Evolutionary conservation across 805 yeast species (phyloP).

Genomic region (Starmerella riodocensis): DNA sequence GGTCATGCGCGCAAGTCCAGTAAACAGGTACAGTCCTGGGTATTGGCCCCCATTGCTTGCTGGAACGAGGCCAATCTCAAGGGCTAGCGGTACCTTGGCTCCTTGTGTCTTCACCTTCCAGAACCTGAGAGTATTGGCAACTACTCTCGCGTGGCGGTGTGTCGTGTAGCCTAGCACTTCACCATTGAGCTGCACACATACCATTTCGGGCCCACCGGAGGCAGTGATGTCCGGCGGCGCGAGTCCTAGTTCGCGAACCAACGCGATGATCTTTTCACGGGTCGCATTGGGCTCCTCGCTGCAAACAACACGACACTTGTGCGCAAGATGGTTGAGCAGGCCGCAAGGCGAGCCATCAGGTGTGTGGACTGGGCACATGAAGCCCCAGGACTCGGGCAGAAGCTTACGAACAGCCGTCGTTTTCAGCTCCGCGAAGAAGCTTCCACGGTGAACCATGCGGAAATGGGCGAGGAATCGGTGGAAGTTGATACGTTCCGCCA

Average conservation of each 20-base stretch:
- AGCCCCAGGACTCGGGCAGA: constrained; percentile 98
- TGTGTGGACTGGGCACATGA: constrained; percentile 96
- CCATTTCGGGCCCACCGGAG: constrained; percentile 75
- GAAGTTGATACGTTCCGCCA: constrained; percentile 95
- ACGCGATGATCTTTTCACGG: constrained; percentile 24
- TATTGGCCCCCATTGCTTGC: constrained; percentile 94
- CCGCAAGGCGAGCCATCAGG: constrained; percentile 99
- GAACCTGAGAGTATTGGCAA: constrained; percentile 79
- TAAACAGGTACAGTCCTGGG: constrained; percentile 86
- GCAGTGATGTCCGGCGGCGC: constrained; percentile 69
- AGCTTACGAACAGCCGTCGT: constrained; percentile 94
- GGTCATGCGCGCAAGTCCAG: constrained; percentile 88
- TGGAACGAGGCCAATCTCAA: constrained; percentile 93
- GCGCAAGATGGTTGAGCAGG: constrained; percentile 88
- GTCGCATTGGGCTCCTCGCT: constrained; percentile 14
- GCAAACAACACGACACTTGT: constrained; percentile 82
- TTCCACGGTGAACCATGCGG: constrained; percentile 99
- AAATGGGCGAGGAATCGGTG: constrained; percentile 96
- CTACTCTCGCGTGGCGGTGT: constrained; percentile 70
- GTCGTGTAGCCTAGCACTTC: constrained; percentile 86
- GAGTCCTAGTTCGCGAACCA: constrained; percentile 59
- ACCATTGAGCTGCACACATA: constrained; percentile 92
- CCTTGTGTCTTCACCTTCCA: constrained; percentile 54
- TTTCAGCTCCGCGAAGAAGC: constrained; percentile 94
- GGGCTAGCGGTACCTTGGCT: constrained; percentile 65